These are phyloP conservation scores for Corynascus novoguineensis DNA, from an alignment of 495 filamentous ascomycete species.

Conservation along the genomic window DNA sequence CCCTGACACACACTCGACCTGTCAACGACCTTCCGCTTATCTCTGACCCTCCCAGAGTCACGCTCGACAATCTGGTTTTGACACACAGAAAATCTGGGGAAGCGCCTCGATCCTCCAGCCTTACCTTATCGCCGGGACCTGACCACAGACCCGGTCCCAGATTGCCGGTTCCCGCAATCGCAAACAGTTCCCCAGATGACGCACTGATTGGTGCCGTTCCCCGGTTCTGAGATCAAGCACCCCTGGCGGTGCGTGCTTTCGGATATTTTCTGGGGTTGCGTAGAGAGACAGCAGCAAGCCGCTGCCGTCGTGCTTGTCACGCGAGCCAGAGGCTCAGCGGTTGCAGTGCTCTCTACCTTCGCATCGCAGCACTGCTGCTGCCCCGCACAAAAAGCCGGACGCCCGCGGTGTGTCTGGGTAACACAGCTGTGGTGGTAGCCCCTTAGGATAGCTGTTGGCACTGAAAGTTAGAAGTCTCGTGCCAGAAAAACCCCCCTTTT, in stretches of 20 bases:
- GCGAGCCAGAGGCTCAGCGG: neutral
- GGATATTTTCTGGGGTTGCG: conserved; percentile 21
- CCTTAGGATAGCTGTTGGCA: conserved; percentile 1
- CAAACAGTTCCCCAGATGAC: conserved; percentile 43
- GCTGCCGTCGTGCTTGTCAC: conserved; percentile 1
- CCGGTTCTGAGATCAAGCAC: conserved; percentile 20
- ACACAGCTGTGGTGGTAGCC: conserved; percentile 8
- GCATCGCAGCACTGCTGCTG: neutral
- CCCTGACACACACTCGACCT: conserved; percentile 45
- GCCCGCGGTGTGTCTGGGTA: conserved; percentile 5
- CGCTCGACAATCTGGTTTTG: conserved; percentile 35
- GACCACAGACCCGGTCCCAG: conserved; percentile 33
- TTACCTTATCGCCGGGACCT: conserved; percentile 32
- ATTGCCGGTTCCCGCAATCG: conserved; percentile 40
- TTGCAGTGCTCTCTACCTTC: conserved; percentile 7
- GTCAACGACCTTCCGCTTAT: conserved; percentile 41
- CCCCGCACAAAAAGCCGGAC: conserved; percentile 4
- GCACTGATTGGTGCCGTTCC: conserved; percentile 44
- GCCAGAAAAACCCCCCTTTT: neutral
- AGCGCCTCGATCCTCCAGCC: conserved; percentile 27
- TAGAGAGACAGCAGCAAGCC: conserved; percentile 11
- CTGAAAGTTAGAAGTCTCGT: neutral
- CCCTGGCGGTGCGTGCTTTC: conserved; percentile 20
- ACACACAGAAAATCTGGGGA: conserved; percentile 35
- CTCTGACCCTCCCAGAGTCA: conserved; percentile 32